Evolutionary conservation across 352 stramenopile species (phyloP).

Genomic region (Thalassiosira mediterranea): DNA sequence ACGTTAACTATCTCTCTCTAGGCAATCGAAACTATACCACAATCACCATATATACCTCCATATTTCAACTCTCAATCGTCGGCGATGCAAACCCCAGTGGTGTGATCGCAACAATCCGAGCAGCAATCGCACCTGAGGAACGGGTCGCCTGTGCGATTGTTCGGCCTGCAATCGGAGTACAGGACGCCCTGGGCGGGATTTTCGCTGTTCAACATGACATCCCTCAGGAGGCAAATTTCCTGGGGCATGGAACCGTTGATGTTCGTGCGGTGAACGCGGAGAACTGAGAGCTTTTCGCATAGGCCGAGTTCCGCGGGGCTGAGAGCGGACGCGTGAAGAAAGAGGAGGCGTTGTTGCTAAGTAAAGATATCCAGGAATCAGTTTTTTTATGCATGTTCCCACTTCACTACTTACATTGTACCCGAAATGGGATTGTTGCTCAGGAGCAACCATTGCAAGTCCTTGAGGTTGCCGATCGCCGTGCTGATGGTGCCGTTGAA

Average conservation of each 20-base stretch:
- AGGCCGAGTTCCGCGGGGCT: constrained; percentile 44
- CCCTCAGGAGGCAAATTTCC: constrained; percentile 16
- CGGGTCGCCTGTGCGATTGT: constrained; percentile 4
- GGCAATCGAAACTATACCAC: no score
- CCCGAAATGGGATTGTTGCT: constrained; percentile 57
- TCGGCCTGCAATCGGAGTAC: constrained; percentile 19
- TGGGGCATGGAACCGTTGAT: constrained; percentile 15
- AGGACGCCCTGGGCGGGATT: neutral
- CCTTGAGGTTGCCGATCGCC: constrained; percentile 59
- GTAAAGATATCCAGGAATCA: no score
- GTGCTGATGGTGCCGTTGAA: constrained; percentile 19
- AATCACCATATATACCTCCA: no score
- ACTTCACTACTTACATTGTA: no score
- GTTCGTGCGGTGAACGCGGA: constrained; percentile 13
- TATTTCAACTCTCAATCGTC: no score
- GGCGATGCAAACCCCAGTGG: constrained; percentile 1
- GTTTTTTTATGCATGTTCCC: no score
- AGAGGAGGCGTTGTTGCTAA: no score
- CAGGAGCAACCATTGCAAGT: constrained; percentile 41
- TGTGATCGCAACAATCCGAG: constrained; percentile 25
- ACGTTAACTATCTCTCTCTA: no score
- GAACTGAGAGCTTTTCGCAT: constrained; percentile 26
- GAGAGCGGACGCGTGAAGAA: no score
- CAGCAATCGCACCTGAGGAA: constrained; percentile 22
- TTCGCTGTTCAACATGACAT: constrained; percentile 10